Percentiles rank a stretch among this genome's conserved stretches.
These are phyloP conservation scores for Sugiyamaella japonica DNA, from an alignment of 1,139 yeast genomes.

Conservation along the genomic window DNA sequence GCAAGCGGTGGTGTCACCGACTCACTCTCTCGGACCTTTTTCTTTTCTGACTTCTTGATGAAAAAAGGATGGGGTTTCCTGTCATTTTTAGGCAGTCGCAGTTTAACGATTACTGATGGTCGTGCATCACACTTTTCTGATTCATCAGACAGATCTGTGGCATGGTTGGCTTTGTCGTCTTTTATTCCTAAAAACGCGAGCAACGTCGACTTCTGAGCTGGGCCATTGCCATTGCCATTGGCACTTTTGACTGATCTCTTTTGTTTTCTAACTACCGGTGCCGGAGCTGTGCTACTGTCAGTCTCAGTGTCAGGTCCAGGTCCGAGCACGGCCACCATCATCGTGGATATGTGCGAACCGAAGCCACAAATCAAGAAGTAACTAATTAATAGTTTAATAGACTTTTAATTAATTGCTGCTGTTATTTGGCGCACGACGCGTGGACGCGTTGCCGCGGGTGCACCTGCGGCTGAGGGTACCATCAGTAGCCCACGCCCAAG, in stretches of 20 bases:
- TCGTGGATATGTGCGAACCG: background rate
- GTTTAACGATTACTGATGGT: too few relatives aligned
- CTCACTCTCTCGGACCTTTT: background rate
- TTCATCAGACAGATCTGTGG: background rate
- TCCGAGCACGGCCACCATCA: constrained; percentile 12
- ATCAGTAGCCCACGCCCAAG: too few relatives aligned
- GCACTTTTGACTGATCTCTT: background rate
- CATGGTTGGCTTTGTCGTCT: background rate
- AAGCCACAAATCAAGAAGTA: background rate
- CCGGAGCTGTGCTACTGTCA: background rate
- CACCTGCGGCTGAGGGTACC: too few relatives aligned
- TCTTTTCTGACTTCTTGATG: constrained; percentile 9
- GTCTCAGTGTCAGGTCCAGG: constrained; percentile 6
- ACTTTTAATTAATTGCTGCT: too few relatives aligned
- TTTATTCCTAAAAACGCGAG: background rate
- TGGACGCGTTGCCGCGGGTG: too few relatives aligned
- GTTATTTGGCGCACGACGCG: too few relatives aligned
- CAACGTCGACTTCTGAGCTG: background rate
- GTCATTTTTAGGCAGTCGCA: background rate
- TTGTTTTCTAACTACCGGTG: background rate
- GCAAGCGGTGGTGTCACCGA: background rate
- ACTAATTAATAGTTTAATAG: too few relatives aligned
- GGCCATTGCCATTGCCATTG: constrained; percentile 1
- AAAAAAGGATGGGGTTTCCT: constrained; percentile 11
- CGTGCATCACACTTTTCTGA: background rate